A percentile compares a stretch with the other conserved stretches of the same genome.
These are phyloP conservation scores for Aegilops longissima DNA, from an alignment of 176 grass and related monocot species.

Conservation along the genomic window DNA sequence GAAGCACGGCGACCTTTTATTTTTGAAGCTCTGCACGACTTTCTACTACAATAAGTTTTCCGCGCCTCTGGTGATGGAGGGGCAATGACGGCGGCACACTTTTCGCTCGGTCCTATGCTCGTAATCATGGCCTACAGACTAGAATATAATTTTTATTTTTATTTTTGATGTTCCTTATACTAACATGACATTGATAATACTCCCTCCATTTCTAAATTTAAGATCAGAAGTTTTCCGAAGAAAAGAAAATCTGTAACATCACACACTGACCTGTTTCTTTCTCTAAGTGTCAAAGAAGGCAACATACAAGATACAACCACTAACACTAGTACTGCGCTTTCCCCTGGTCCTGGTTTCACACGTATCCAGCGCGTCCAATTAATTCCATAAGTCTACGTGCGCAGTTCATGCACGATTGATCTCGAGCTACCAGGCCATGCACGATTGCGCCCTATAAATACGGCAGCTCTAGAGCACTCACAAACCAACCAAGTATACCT, in stretches of 20 bases:
- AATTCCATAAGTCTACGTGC: conserved; percentile 21
- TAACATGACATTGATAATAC: neutral
- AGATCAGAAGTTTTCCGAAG: neutral
- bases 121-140: too few relatives aligned
- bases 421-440: neutral
- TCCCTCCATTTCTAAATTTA: too few relatives aligned
- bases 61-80: too few relatives aligned
- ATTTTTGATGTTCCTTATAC: neutral
- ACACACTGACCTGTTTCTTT: conserved; percentile 6
- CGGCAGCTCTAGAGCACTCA: neutral
- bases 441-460: conserved; percentile 43
- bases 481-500: neutral
- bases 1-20: too few relatives aligned
- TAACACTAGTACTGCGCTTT: neutral
- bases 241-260: neutral
- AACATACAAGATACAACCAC: neutral
- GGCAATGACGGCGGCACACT: too few relatives aligned
- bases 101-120: too few relatives aligned
- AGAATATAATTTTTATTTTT: too few relatives aligned
- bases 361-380: neutral
- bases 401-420: neutral
- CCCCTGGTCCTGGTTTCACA: conserved; percentile 41
- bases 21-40: too few relatives aligned
- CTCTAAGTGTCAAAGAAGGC: conserved; percentile 28
- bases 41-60: too few relatives aligned